Base-by-base conservation (phyloP, 257 asterid species). In the Nicotiana tabacum region DNA sequence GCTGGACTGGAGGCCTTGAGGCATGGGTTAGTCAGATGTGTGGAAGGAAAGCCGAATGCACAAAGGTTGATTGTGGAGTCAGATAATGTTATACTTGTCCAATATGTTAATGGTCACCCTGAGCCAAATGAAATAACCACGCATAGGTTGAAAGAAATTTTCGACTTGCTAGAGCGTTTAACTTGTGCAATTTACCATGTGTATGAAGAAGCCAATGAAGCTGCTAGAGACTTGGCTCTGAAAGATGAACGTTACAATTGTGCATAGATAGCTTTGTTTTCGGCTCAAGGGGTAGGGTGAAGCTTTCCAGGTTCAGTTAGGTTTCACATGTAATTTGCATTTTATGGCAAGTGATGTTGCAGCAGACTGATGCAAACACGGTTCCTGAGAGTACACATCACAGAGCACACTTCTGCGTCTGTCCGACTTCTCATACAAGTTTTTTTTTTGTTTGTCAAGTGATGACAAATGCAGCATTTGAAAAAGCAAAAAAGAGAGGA, bases 201-300 rank as follows among this genome's bases (percentile, higher is more conserved):
- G 21, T 48, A 81, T 64, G 77, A 80, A 35, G 74, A 79, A 64
- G 77, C 65, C 37, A 80, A 80, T 46, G 53, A 16, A 57, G 77
- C 21, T 32, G 82, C 82, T 18, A 79, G 17, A 57, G 30, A 7
- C 58, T n/a, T 39, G 79, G 79, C 62, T 56, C 21, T 56, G 16
- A 33, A 29, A 67, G 29, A 18, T 33, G 77, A 62, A 62, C 1
- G 35, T 24, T 17, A 4, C 68, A 62, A 4, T 24, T 6, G 1
- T 27, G 7, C 18, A 27, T 62, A 62, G 15, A 9, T 24, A 62
- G 33, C 61, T 56, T 56, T 56, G 16, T 61, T 21, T 62, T 61
- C 33, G 33, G 61, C 61, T 56, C 61, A 16, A 15, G 61, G 61
- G 61, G 2, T 56, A 16, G 7, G 61, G n/a, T 16, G 21, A 55